These are phyloP conservation scores for Larix kaempferi DNA, from an alignment of 75 land plant species.

Conservation along the genomic window DNA sequence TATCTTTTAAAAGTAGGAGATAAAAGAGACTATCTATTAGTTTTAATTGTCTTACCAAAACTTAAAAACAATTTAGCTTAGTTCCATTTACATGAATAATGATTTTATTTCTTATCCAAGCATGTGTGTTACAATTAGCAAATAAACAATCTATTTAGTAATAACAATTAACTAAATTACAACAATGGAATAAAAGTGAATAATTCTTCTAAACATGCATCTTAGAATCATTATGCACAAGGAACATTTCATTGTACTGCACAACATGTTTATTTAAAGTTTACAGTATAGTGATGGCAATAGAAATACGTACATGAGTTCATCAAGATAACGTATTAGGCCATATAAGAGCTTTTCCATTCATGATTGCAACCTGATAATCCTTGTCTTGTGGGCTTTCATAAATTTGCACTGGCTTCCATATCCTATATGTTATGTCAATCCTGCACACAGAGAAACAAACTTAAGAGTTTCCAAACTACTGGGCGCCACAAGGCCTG, in stretches of 20 bases:
- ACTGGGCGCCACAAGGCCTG: too few relatives aligned
- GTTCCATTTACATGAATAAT: neutral
- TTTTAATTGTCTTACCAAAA: too few relatives aligned
- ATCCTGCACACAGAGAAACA: too few relatives aligned
- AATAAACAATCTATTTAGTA: neutral
- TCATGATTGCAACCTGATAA: too few relatives aligned
- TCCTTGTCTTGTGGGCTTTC: too few relatives aligned
- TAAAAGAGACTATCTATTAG: too few relatives aligned
- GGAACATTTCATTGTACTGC: neutral
- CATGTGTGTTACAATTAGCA: neutral
- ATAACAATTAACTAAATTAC: too few relatives aligned
- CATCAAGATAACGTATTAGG: slow-evolving; percentile 66
- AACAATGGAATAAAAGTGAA: neutral
- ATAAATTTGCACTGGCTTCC: too few relatives aligned
- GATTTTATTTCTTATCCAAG: neutral
- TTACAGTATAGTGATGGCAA: neutral
- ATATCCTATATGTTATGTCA: too few relatives aligned
- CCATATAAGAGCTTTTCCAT: too few relatives aligned
- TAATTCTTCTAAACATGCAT: neutral
- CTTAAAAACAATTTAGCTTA: too few relatives aligned
- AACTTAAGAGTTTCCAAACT: too few relatives aligned
- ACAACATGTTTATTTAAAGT: neutral
- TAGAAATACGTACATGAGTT: slow-evolving; percentile 53
- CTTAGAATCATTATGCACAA: neutral
- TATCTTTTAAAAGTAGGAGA: neutral